Percentiles rank a stretch among this genome's conserved stretches.
Evolutionary conservation across 164 flowering plant genomes (phyloP).

Genomic region (Piper longum): DNA sequence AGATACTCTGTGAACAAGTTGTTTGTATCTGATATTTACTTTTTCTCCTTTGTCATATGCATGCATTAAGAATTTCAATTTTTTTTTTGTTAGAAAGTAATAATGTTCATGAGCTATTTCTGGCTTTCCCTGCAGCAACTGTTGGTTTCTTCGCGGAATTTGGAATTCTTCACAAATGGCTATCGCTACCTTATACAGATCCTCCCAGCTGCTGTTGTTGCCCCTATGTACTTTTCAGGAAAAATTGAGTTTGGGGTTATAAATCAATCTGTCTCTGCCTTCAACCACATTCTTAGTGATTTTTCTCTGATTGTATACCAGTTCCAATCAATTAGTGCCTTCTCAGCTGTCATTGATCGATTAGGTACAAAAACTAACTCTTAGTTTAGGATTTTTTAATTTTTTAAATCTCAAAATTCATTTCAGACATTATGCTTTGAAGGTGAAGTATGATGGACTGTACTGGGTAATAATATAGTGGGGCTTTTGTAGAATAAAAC

Average conservation of each 20-base stretch:
- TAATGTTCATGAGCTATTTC: background rate
- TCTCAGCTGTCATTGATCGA: slow-evolving; percentile 91
- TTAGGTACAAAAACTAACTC: slow-evolving; percentile 36
- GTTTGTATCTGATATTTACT: too few relatives aligned
- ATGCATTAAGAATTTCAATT: background rate
- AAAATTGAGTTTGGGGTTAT: slow-evolving; percentile 98
- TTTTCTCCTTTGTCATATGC: background rate
- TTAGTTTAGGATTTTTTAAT: background rate
- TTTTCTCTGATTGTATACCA: slow-evolving; percentile 89
- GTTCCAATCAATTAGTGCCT: slow-evolving; percentile 93
- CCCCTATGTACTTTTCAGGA: slow-evolving; percentile 96
- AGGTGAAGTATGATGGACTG: background rate
- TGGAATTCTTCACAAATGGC: slow-evolving; percentile 94
- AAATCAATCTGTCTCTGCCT: slow-evolving; percentile 95
- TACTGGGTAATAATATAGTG: too few relatives aligned
- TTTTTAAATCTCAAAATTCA: background rate
- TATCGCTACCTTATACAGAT: slow-evolving; percentile 95
- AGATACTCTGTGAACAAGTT: too few relatives aligned
- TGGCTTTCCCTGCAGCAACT: slow-evolving; percentile 47
- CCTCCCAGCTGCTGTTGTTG: slow-evolving; percentile 99
- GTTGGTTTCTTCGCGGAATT: slow-evolving; percentile 79
- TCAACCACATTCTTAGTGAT: slow-evolving; percentile 94
- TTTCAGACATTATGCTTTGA: slow-evolving; percentile 16
- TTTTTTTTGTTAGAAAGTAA: too few relatives aligned
- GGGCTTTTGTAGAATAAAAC: background rate